phyloP scores from a whole-genome alignment of 2,329 filamentous ascomycete species.

The Fusarium sp. region DNA sequence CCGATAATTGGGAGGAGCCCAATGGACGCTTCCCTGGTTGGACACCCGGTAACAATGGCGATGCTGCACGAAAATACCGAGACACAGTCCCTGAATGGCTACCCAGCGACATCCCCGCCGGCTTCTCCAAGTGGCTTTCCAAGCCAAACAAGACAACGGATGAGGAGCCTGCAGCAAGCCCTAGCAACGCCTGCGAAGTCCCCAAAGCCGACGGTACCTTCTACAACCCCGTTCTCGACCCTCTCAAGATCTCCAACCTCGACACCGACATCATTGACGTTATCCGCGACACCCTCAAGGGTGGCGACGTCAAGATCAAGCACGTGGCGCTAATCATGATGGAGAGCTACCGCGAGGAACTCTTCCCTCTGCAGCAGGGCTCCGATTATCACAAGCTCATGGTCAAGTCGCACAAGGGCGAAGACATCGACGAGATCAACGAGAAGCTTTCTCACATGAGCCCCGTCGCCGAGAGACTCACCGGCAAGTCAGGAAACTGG shows the following conservation, averaged over 20 bases:
- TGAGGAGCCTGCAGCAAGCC: neutral
- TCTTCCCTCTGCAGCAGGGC: slow-evolving; percentile 56
- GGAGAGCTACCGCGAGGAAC: slow-evolving; percentile 57
- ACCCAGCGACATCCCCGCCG: slow-evolving; percentile 36
- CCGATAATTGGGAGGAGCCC: slow-evolving; percentile 40
- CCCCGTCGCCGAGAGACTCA: slow-evolving; percentile 34
- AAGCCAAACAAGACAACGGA: neutral
- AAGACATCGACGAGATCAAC: slow-evolving; percentile 40
- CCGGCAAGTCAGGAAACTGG: slow-evolving; percentile 36
- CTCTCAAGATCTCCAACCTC: slow-evolving; percentile 54
- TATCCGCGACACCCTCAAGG: slow-evolving; percentile 38
- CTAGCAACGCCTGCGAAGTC: neutral
- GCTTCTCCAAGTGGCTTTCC: slow-evolving; percentile 45
- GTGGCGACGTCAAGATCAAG: slow-evolving; percentile 51
- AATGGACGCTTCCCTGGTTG: slow-evolving; percentile 45
- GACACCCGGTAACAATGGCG: slow-evolving; percentile 44
- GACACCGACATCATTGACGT: slow-evolving; percentile 45
- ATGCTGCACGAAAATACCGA: slow-evolving; percentile 39
- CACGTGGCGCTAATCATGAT: slow-evolving; percentile 57
- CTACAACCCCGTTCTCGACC: slow-evolving; percentile 53
- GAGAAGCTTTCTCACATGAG: slow-evolving; percentile 35
- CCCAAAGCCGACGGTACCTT: slow-evolving; percentile 37
- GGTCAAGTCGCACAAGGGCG: slow-evolving; percentile 43
- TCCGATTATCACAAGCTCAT: slow-evolving; percentile 52
- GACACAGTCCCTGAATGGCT: slow-evolving; percentile 43